phyloP scores from a whole-genome alignment of 148 eudicot genomes.

The Heliosperma pusillum region DNA sequence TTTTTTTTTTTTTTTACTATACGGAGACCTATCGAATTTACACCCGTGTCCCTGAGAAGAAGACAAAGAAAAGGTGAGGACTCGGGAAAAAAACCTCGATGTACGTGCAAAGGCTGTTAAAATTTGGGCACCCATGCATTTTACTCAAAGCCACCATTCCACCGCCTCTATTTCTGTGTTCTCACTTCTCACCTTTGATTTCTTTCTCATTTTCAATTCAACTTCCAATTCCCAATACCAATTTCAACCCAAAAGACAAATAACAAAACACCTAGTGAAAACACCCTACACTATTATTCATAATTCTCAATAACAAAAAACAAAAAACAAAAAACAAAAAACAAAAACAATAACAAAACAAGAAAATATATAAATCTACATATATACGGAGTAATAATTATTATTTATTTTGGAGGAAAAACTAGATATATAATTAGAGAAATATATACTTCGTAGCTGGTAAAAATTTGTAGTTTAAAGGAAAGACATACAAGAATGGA shows the following conservation, averaged over 20 bases:
- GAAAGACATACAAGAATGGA: constrained; percentile 16
- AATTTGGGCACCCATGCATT: neutral
- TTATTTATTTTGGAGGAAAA: too few species aligned
- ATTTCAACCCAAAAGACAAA: constrained; percentile 6
- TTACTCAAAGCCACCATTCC: neutral
- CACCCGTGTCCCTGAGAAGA: neutral
- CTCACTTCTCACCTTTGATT: constrained; percentile 3
- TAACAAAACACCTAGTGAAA: neutral
- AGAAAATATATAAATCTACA: neutral
- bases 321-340: too few species aligned
- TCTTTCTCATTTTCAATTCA: constrained; percentile 15
- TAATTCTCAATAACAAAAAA: too few species aligned
- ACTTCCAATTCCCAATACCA: constrained; percentile 20
- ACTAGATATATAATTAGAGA: too few species aligned
- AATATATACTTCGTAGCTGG: too few species aligned
- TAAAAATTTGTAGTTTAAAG: neutral
- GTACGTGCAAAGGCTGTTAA: constrained; percentile 17
- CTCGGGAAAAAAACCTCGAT: constrained; percentile 14
- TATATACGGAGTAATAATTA: too few species aligned
- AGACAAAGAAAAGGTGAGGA: constrained; percentile 4
- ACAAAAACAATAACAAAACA: neutral
- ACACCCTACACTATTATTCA: constrained; percentile 1
- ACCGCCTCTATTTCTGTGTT: constrained; percentile 31
- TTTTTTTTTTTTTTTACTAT: too few species aligned
- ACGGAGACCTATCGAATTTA: neutral